Percentiles rank a stretch among this genome's conserved stretches.
phyloP scores from a whole-genome alignment of 768 basidiomycete genomes.

The Podaxis sp. region DNA sequence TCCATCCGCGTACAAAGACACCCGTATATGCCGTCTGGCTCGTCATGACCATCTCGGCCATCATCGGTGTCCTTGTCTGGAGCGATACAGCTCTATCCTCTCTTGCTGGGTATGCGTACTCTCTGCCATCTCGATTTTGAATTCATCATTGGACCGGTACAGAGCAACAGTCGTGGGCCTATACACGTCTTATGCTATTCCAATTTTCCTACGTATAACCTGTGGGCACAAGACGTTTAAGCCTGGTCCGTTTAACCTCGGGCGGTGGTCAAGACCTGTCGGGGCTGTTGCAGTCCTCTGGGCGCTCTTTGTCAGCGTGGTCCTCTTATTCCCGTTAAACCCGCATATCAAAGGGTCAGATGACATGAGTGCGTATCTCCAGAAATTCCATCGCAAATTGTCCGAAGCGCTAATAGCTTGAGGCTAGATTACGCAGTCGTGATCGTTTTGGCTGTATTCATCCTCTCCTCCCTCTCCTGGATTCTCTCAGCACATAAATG shows the following conservation, averaged over 20 bases:
- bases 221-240: conserved; percentile 30
- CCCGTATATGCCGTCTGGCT: conserved; percentile 44
- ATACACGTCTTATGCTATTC: conserved; percentile 38
- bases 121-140: too few relatives aligned
- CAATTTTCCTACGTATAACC: conserved; percentile 36
- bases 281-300: conserved; percentile 29
- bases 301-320: conserved; percentile 32
- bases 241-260: conserved; percentile 35
- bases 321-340: conserved; percentile 33
- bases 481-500: conserved; percentile 65
- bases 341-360: conserved; percentile 20
- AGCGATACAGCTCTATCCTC: conserved; percentile 32
- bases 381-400: neutral
- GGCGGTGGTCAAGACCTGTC: conserved; percentile 28
- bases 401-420: neutral
- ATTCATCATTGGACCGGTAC: neutral
- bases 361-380: conserved; percentile 32
- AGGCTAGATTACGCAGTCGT: conserved; percentile 65
- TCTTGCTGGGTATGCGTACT: conserved; percentile 34
- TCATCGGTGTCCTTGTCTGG: conserved; percentile 32
- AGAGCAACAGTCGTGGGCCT: conserved; percentile 34
- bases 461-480: conserved; percentile 67
- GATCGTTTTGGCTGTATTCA: conserved; percentile 61
- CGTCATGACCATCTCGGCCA: conserved; percentile 29
- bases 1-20: conserved; percentile 31